Percentiles rank a stretch among this genome's conserved stretches.
These are phyloP conservation scores for Oryza glumipatula DNA, from an alignment of 176 grass and related monocot genomes.

Conservation along the genomic window DNA sequence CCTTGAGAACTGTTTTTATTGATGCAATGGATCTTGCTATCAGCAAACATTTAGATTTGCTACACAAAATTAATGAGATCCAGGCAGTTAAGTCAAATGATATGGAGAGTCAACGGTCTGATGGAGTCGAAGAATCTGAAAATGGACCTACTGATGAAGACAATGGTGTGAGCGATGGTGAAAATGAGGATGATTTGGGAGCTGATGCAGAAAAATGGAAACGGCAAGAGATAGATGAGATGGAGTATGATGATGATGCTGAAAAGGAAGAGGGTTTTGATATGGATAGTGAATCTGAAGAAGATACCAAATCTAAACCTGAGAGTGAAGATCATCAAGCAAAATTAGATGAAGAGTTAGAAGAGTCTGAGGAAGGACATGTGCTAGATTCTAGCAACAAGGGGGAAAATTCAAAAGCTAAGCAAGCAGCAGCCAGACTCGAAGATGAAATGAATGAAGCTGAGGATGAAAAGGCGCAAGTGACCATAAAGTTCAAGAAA, in stretches of 20 bases:
- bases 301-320: constrained; percentile 40
- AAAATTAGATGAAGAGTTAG: constrained; percentile 41
- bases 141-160: constrained; percentile 43
- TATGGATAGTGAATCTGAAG: constrained; percentile 53
- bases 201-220: constrained; percentile 67
- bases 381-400: constrained; percentile 26
- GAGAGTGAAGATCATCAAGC: constrained; percentile 50
- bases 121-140: constrained; percentile 54
- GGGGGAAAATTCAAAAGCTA: constrained; percentile 21
- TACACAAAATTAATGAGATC: constrained; percentile 77
- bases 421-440: constrained; percentile 25
- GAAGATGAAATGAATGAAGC: constrained; percentile 36
- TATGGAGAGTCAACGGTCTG: constrained; percentile 39
- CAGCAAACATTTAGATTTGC: constrained; percentile 69
- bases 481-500: constrained; percentile 40
- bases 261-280: constrained; percentile 32
- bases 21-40: constrained; percentile 84
- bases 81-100: constrained; percentile 50
- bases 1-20: constrained; percentile 68
- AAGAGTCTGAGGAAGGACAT: constrained; percentile 42
- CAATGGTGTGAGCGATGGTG: constrained; percentile 47
- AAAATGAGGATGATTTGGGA: constrained; percentile 71
- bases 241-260: constrained; percentile 83
- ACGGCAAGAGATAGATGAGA: constrained; percentile 69
- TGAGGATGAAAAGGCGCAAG: constrained; percentile 14